Evolutionary conservation across 257 asterid species (phyloP).

Genomic region (Avicennia marina): DNA sequence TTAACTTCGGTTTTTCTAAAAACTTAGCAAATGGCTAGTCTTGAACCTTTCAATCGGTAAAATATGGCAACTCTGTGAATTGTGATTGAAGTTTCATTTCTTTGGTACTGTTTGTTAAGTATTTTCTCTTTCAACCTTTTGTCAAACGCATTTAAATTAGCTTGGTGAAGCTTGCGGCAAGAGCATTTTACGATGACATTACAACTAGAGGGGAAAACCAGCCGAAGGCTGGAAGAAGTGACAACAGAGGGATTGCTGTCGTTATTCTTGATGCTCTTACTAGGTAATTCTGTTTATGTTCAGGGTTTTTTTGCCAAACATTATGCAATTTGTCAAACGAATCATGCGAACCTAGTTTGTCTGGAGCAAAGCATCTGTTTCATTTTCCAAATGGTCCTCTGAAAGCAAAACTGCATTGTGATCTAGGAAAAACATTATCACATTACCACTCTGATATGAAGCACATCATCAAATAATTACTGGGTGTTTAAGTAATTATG

Average conservation of each 20-base stretch:
- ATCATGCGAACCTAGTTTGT: not conserved
- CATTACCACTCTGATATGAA: no score
- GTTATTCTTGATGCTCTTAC: constrained; percentile 96
- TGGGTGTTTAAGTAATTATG: no score
- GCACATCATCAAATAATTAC: no score
- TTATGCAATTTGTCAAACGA: constrained; percentile 19
- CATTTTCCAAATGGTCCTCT: no score
- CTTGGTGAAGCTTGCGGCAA: constrained; percentile 83
- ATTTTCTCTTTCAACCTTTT: constrained; percentile 17
- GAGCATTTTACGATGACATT: constrained; percentile 91
- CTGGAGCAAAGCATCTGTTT: not conserved
- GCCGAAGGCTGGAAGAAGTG: constrained; percentile 84
- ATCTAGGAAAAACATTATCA: no score
- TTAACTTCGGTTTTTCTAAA: not conserved
- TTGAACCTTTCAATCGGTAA: constrained; percentile 49
- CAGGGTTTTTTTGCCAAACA: not conserved
- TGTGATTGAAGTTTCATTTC: not conserved
- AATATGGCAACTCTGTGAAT: not conserved
- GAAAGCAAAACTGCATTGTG: no score
- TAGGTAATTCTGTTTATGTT: constrained; percentile 34
- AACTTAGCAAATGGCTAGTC: constrained; percentile 31
- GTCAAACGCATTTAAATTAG: constrained; percentile 27
- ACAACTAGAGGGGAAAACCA: constrained; percentile 86
- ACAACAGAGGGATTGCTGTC: constrained; percentile 88
- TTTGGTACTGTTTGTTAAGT: constrained; percentile 6